A percentile compares a stretch with the other conserved stretches of the same genome.
Evolutionary conservation across 2,329 filamentous ascomycete species (phyloP).

Genomic region (Penicillium sp.): DNA sequence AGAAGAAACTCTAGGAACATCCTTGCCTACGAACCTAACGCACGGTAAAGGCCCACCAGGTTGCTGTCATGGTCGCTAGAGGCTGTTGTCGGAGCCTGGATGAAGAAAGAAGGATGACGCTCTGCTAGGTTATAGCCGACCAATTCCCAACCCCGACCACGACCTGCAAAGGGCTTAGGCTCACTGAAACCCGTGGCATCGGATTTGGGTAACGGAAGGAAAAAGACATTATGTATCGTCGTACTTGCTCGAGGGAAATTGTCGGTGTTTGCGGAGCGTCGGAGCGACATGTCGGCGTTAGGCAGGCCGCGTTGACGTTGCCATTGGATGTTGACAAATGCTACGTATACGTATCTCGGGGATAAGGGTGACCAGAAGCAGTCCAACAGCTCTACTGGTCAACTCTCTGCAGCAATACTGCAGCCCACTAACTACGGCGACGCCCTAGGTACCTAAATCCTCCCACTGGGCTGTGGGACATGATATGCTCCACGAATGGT

Average conservation of each 20-base stretch:
- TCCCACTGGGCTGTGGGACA: neutral
- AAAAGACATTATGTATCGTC: neutral
- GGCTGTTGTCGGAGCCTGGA: neutral
- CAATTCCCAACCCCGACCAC: neutral
- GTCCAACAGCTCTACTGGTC: neutral
- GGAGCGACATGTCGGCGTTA: neutral
- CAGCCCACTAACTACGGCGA: neutral
- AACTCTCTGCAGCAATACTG: neutral
- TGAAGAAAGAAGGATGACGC: neutral
- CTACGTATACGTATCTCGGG: neutral
- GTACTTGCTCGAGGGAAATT: too few relatives aligned
- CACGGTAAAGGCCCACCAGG: too few relatives aligned
- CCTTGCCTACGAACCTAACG: neutral
- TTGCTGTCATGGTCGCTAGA: too few relatives aligned
- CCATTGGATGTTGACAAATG: neutral
- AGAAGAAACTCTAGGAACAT: neutral
- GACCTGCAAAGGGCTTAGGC: too few relatives aligned
- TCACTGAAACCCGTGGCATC: neutral
- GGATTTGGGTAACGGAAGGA: neutral
- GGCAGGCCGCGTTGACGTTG: neutral
- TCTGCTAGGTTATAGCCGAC: neutral
- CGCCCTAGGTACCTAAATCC: neutral
- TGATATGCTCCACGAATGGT: conserved; percentile 4
- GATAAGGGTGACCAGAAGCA: too few relatives aligned
- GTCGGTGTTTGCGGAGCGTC: neutral